A percentile compares a stretch with the other conserved stretches of the same genome.
These are phyloP conservation scores for Chamaecrista fasciculata DNA, from an alignment of 306 rosid genomes.

Conservation along the genomic window DNA sequence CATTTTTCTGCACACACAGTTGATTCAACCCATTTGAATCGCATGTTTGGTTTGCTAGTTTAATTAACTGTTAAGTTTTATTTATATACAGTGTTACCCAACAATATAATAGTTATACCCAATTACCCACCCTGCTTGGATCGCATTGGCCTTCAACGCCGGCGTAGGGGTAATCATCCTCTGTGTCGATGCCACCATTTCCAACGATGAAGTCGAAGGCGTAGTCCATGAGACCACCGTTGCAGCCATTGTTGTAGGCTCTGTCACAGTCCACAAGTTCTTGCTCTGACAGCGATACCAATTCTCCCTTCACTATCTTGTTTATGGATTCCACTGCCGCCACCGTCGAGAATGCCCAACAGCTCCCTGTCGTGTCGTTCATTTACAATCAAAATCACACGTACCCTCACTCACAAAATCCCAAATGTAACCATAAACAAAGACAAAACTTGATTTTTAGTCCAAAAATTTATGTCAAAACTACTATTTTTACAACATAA, in stretches of 20 bases:
- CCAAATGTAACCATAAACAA: too few species aligned
- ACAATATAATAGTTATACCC: too few species aligned
- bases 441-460: too few species aligned
- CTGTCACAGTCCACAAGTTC: constrained; percentile 66
- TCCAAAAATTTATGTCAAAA: too few species aligned
- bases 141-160: constrained; percentile 49
- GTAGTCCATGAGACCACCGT: constrained; percentile 72
- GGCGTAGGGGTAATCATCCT: constrained; percentile 53
- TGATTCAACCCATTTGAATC: too few species aligned
- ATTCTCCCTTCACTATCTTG: constrained; percentile 46
- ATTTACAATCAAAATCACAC: too few species aligned
- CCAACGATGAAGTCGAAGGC: constrained; percentile 63
- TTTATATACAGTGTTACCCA: too few species aligned
- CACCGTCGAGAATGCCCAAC: constrained; percentile 70
- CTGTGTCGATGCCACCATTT: constrained; percentile 63
- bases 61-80: too few species aligned
- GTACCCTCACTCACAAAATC: too few species aligned
- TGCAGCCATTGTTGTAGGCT: constrained; percentile 52
- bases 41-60: too few species aligned
- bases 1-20: constrained; percentile 33
- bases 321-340: constrained; percentile 68
- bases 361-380: constrained; percentile 55
- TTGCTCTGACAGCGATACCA: constrained; percentile 59
- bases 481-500: too few species aligned
- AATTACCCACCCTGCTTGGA: constrained; percentile 31